Conservation (phyloP, 371 early-diverging fungal species). For the Mucor ambiguus region DNA sequence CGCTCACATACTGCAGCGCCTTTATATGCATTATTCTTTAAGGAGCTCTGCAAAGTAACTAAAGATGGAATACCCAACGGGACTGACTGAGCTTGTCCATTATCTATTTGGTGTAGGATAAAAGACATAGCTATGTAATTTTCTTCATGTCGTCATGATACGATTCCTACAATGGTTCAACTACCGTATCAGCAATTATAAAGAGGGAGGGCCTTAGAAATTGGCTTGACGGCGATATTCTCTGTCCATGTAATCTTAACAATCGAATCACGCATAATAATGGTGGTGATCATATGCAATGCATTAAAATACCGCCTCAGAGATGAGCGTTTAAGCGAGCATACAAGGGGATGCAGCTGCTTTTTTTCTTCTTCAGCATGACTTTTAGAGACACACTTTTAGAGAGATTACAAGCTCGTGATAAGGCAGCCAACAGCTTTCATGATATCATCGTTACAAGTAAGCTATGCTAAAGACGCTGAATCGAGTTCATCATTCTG, state of each 20-base stretch:
- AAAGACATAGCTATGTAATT: too few species aligned
- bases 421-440: slow-evolving; percentile 26
- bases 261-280: background rate
- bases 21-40: too few species aligned
- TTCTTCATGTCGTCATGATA: too few species aligned
- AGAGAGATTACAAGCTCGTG: slow-evolving; percentile 23
- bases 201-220: background rate
- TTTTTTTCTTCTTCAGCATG: slow-evolving; percentile 13
- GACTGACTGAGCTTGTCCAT: too few species aligned
- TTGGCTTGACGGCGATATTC: too few species aligned
- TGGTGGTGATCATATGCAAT: background rate
- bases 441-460: slow-evolving; percentile 34
- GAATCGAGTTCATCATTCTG: background rate
- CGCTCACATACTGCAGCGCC: too few species aligned
- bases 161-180: too few species aligned
- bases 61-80: too few species aligned
- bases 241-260: too few species aligned
- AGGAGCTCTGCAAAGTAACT: too few species aligned
- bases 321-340: background rate
- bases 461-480: background rate
- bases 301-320: background rate
- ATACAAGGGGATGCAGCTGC: background rate
- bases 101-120: too few species aligned
- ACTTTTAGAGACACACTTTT: slow-evolving; percentile 27
- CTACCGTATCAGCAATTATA: background rate